These are phyloP conservation scores for Kuraishia molischiana DNA, from an alignment of 805 yeast genomes.

Conservation along the genomic window DNA sequence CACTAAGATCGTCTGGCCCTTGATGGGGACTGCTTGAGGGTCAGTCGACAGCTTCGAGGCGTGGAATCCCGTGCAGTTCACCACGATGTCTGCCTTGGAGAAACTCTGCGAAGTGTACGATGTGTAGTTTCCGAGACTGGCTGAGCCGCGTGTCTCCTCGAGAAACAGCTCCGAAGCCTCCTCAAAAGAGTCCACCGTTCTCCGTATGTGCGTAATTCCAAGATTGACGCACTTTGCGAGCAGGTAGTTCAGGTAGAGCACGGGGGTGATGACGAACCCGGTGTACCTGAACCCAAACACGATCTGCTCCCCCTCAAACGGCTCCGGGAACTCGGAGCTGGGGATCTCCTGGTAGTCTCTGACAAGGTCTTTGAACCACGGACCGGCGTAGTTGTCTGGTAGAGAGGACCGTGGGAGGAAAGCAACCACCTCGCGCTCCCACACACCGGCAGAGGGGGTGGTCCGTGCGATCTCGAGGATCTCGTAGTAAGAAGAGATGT, in stretches of 20 bases:
- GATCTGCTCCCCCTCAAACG: constrained; percentile 14
- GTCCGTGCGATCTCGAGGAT: constrained; percentile 24
- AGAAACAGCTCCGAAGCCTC: constrained; percentile 29
- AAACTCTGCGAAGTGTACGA: too few species aligned
- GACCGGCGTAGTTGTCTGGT: constrained; percentile 17
- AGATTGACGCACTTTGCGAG: constrained; percentile 30
- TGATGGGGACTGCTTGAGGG: too few species aligned
- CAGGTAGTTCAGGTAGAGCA: constrained; percentile 45
- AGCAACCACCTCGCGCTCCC: constrained; percentile 17
- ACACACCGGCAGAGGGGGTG: constrained; percentile 29
- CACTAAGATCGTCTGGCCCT: too few species aligned
- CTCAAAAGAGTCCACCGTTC: constrained; percentile 28
- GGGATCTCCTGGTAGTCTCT: constrained; percentile 22
- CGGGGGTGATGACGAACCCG: constrained; percentile 50
- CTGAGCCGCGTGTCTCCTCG: background rate
- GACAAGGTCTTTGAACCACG: constrained; percentile 30
- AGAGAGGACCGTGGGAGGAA: constrained; percentile 17
- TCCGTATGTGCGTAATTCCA: constrained; percentile 39
- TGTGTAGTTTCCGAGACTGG: too few species aligned
- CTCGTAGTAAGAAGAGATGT: constrained; percentile 25
- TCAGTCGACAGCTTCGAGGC: too few species aligned
- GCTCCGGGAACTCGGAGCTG: constrained; percentile 19
- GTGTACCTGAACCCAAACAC: constrained; percentile 36
- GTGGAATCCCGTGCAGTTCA: too few species aligned
- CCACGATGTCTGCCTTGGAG: too few species aligned